These are phyloP conservation scores for Myxozyma geophila DNA, from an alignment of 805 yeast genomes.

Conservation along the genomic window DNA sequence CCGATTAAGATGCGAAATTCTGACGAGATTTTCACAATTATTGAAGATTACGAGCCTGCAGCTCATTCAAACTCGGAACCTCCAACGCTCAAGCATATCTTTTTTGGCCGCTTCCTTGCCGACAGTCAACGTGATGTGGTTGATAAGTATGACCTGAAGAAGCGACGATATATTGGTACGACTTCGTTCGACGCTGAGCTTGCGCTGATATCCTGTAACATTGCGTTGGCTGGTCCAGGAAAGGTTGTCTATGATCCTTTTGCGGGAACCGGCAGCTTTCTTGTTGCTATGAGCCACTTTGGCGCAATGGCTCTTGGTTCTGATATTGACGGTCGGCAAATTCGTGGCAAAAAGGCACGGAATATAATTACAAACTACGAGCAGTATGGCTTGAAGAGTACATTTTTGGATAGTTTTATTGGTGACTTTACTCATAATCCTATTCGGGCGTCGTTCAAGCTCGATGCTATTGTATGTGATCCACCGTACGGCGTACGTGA, in stretches of 20 bases:
- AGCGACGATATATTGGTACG: conserved; percentile 88
- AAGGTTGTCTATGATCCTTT: conserved; percentile 89
- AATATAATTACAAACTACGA: conserved; percentile 67
- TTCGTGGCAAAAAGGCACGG: conserved; percentile 66
- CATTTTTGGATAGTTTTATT: conserved; percentile 75
- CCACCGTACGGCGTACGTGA: conserved; percentile 99
- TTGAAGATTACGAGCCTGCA: conserved; percentile 69
- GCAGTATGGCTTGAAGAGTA: conserved; percentile 64
- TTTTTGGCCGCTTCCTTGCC: conserved; percentile 79
- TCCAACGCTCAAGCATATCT: conserved; percentile 59
- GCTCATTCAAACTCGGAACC: conserved; percentile 37
- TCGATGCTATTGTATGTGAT: conserved; percentile 89
- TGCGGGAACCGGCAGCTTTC: conserved; percentile 94
- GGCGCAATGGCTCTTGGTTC: conserved; percentile 76
- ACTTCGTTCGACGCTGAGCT: conserved; percentile 96
- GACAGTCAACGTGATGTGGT: conserved; percentile 66
- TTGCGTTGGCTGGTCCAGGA: conserved; percentile 72
- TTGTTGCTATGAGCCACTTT: conserved; percentile 83
- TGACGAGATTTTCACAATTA: conserved; percentile 66
- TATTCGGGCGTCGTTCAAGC: conserved; percentile 59
- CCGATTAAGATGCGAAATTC: conserved; percentile 78
- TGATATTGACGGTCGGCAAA: conserved; percentile 84
- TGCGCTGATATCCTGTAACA: conserved; percentile 82
- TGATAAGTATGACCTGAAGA: conserved; percentile 79
- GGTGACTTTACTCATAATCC: conserved; percentile 97